Base-by-base conservation (phyloP, 192 early-diverging fungal genomes). In the Gonapodya prolifera region DNA sequence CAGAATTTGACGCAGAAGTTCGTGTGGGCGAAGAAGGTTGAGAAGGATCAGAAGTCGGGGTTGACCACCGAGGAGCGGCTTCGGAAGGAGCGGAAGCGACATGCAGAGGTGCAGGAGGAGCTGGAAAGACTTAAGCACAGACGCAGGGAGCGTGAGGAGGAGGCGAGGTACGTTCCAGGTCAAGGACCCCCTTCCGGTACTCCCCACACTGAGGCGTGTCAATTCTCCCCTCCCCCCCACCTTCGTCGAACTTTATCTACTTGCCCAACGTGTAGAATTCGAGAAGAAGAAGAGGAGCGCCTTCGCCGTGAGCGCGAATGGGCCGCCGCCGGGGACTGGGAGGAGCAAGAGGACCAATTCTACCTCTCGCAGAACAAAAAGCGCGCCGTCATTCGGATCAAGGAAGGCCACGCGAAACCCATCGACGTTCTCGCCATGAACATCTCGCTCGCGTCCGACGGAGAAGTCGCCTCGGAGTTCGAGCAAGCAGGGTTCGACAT, bases 401-500 rank as follows among this genome's bases (percentile, higher is more conserved):
- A 90, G 70, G 92, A 93, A 77, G 90, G 89, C 29, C 81, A 95
- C 1, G 92, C 95, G 18, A 94, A 94, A 76, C 93, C 96, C 0
- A 94, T 99, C 78, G 97, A 99, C 82, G 84, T 96, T 18, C 79
- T 98, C 74, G 95, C 96, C 17, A 93, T 96, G 85, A 96, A 95
- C 78, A 82, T 99, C 61, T 86, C 90, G 1, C 81, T 97, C 32
- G 91, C 91, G 23, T 86, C 92, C 35, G 93, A 95, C 77, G 35
- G 81, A 33, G 76, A 82, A 13, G 80, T 92, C 13, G 86, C 88
- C 13, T 88, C 91, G 2, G 85, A 91, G 30, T 94, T 95, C 75
- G 90, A 92, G 31, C 85, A 88, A 0, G 84, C 91, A 28, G 91
- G 91, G 17, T 78, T 96, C 2, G 94, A 95, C 75, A 89, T 96